A percentile compares a stretch with the other conserved stretches of the same genome.
These are phyloP conservation scores for Talaromyces amestolkiae DNA, from an alignment of 2,329 filamentous ascomycete species.

Conservation along the genomic window DNA sequence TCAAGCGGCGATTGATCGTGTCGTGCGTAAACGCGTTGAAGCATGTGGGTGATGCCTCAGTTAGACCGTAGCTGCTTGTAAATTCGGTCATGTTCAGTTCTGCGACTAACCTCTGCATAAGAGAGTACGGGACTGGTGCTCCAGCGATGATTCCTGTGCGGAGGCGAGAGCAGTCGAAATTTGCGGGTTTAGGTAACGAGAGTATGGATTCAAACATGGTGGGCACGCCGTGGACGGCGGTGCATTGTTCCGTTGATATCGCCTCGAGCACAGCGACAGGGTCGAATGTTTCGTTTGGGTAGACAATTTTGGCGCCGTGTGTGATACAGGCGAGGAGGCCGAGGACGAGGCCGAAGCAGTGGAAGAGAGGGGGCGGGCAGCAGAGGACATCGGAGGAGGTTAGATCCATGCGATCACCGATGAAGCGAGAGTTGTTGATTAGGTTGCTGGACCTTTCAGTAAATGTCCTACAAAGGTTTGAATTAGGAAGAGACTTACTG, in stretches of 20 bases:
- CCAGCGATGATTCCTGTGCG: constrained; percentile 78
- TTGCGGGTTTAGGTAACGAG: constrained; percentile 46
- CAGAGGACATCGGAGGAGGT: constrained; percentile 67
- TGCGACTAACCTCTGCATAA: constrained; percentile 70
- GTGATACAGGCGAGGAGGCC: constrained; percentile 70
- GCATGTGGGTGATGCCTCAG: constrained; percentile 74
- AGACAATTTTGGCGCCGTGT: constrained; percentile 73
- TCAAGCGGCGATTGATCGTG: constrained; percentile 62
- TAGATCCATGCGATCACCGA: constrained; percentile 71
- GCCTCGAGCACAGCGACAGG: constrained; percentile 63
- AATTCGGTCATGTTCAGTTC: constrained; percentile 75
- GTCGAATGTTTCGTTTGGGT: constrained; percentile 73
- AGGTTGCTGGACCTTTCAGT: constrained; percentile 32
- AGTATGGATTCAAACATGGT: constrained; percentile 76
- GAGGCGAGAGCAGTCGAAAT: constrained; percentile 53
- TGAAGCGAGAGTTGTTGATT: constrained; percentile 66
- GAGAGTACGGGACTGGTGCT: constrained; percentile 68
- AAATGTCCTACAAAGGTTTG: background rate
- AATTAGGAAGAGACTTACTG: constrained; percentile 45
- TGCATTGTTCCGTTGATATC: constrained; percentile 66
- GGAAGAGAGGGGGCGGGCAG: constrained; percentile 80
- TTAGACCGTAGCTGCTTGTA: constrained; percentile 65
- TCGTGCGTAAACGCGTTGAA: constrained; percentile 78
- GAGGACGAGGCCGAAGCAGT: constrained; percentile 79
- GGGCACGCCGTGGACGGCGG: constrained; percentile 75